A percentile compares a stretch with the other conserved stretches of the same genome.
Evolutionary conservation across 2,329 filamentous ascomycete genomes (phyloP).

Genomic region (Zymoseptoria ardabiliae): DNA sequence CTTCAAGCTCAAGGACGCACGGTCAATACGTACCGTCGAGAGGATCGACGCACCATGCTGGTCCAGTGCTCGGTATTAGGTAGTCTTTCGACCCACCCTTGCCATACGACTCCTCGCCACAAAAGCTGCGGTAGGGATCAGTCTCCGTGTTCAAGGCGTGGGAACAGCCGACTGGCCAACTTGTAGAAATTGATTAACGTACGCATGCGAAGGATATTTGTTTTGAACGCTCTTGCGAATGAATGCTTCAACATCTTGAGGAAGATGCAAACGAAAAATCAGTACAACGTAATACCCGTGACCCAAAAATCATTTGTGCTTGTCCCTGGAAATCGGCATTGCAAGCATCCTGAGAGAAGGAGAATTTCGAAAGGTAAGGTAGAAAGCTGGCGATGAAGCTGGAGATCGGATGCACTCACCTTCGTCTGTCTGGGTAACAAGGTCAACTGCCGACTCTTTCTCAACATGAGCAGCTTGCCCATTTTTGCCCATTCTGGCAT

Average conservation of each 20-base stretch:
- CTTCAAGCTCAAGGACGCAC: background rate
- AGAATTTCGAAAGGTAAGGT: background rate
- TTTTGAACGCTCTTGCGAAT: slow-evolving; percentile 42
- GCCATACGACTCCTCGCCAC: slow-evolving; percentile 71
- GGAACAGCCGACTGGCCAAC: background rate
- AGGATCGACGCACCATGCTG: slow-evolving; percentile 70
- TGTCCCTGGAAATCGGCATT: background rate
- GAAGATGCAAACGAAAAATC: background rate
- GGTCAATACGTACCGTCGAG: slow-evolving; percentile 50
- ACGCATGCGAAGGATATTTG: slow-evolving; percentile 62
- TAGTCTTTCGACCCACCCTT: slow-evolving; percentile 61
- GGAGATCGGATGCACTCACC: slow-evolving; percentile 38
- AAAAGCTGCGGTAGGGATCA: slow-evolving; percentile 47
- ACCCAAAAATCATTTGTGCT: background rate
- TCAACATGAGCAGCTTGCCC: slow-evolving; percentile 44
- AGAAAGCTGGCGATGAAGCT: background rate
- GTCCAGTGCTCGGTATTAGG: slow-evolving; percentile 50
- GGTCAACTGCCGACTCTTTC: slow-evolving; percentile 69
- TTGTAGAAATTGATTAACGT: slow-evolving; percentile 25
- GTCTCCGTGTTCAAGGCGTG: background rate
- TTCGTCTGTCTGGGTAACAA: slow-evolving; percentile 70
- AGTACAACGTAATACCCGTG: background rate
- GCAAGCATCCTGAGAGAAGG: background rate
- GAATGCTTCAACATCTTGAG: slow-evolving; percentile 62
- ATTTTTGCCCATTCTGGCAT: slow-evolving; percentile 44